Evolutionary conservation across 805 yeast genomes (phyloP), one percentile per base, ranked within the genome.

Genomic region (Middelhovenomyces tepae): DNA sequence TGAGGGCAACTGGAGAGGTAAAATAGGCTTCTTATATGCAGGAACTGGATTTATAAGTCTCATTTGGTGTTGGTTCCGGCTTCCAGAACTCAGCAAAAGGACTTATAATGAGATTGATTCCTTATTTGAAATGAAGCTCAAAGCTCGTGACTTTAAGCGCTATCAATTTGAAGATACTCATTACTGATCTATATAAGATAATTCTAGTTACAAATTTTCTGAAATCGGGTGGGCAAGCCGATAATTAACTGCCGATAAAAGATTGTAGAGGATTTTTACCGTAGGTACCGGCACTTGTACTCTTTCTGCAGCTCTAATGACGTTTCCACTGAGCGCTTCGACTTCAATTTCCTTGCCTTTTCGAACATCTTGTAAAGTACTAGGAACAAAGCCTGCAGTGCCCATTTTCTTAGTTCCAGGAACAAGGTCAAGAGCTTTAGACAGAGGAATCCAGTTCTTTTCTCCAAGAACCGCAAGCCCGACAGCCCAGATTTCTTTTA

Each of bases 331-430:
- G 13, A 38, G 16, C 7, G 34, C 42, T 26, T 35, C 36, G 20
- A 22, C 16, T 29, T 38, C 42, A 30, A 38, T 34, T 16, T 20
- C 34, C 14, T 31, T 37, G 7, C 42, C 42, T 22, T 29, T 38
- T n/a, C 42, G 21, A 11, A 38, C 42, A 23, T 38, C 42, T 28
- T 38, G 42, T 4, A 38, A 31, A 13, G 42, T 38, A 16, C 40
- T 36, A 13, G 42, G 42, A 9, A 37, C 31, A 21, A 38, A 38
- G 13, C 36, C 39, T 18, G 22, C 13, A 15, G 27, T 24, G 15
- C 28, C 21, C 23, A 19, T 14, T 7, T 27, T 16, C 16, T 5
- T 27, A 7, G 39, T 32, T 18, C 10, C 19, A 18, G 16, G 22
- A n/a, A 38, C n/a, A 18, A 21, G 14, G 10, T 28, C 29, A 11